Percentiles rank a stretch among this genome's conserved stretches.
Conservation (phyloP, 345 rosid genomes). For the Salix dunnii region DNA sequence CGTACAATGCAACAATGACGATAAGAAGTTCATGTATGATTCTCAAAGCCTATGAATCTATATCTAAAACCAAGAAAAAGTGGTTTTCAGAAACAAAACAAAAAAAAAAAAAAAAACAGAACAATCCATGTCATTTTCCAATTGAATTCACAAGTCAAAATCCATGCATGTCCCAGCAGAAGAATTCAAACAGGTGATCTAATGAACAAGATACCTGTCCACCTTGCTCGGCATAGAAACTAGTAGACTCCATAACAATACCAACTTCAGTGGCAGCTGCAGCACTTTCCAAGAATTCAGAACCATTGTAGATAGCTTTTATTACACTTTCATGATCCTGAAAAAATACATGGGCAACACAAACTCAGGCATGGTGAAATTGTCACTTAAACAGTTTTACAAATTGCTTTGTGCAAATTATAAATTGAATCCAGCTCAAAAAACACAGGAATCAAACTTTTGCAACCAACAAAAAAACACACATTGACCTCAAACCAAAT, state of each 20-base stretch:
- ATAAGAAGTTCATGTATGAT: neutral
- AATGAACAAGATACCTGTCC: conserved; percentile 67
- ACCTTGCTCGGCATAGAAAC: conserved; percentile 99
- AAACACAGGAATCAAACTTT: neutral
- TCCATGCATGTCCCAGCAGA: neutral
- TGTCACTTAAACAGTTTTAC: neutral
- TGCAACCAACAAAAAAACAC: neutral
- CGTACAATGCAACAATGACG: neutral
- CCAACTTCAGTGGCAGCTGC: conserved; percentile 56
- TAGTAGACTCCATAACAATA: conserved; percentile 68
- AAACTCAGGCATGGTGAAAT: neutral
- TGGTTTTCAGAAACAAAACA: neutral
- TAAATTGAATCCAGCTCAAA: neutral
- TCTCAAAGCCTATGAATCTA: neutral
- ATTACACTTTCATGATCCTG: conserved; percentile 72
- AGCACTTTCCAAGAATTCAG: conserved; percentile 55
- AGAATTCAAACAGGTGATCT: neutral
- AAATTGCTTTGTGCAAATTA: neutral
- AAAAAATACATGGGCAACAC: conserved; percentile 6
- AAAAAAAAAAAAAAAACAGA: neutral
- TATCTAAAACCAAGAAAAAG: neutral
- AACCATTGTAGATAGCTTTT: conserved; percentile 84
- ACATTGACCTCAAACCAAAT: conserved; percentile 60
- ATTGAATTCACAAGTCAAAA: neutral
- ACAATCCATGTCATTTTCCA: neutral